A percentile compares a stretch with the other conserved stretches of the same genome.
Conservation (phyloP, 805 yeast genomes). For the Suhomyces pyralidae region DNA sequence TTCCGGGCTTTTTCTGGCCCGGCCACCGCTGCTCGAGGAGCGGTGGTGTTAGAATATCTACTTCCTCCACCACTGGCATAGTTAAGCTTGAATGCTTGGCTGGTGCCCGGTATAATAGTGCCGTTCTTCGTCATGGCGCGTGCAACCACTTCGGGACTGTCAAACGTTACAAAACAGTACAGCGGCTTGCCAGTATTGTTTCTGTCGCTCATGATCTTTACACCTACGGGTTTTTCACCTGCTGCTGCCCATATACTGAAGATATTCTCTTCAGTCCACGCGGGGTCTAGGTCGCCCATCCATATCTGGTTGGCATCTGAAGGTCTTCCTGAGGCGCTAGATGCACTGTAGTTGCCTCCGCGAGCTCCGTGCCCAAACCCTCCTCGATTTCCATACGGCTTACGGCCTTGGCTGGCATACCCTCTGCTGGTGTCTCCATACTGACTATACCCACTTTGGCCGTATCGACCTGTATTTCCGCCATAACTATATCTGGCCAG, state of each 20-base stretch:
- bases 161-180: conserved; percentile 81
- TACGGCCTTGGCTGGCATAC: background rate
- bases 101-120: conserved; percentile 61
- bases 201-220: conserved; percentile 72
- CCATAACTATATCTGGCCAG: background rate
- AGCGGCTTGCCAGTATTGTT: conserved; percentile 38
- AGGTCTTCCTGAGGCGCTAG: background rate
- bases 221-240: conserved; percentile 57
- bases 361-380: background rate
- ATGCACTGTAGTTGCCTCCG: background rate
- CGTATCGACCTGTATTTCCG: background rate
- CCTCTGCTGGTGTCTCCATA: conserved; percentile 1
- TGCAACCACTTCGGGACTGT: conserved; percentile 56
- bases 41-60: background rate
- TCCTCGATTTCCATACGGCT: background rate
- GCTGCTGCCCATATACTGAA: conserved; percentile 65
- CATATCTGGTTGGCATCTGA: conserved; percentile 42
- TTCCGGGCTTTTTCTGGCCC: conserved; percentile 1
- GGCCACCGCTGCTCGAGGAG: background rate
- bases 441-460: background rate
- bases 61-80: conserved; percentile 66
- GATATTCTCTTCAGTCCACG: conserved; percentile 73
- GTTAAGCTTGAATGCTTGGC: conserved; percentile 63
- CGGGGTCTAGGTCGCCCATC: conserved; percentile 91
- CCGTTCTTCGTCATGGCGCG: conserved; percentile 70